A percentile compares a stretch with the other conserved stretches of the same genome.
Evolutionary conservation across 345 rosid genomes (phyloP).

Genomic region (Mercurialis annua): DNA sequence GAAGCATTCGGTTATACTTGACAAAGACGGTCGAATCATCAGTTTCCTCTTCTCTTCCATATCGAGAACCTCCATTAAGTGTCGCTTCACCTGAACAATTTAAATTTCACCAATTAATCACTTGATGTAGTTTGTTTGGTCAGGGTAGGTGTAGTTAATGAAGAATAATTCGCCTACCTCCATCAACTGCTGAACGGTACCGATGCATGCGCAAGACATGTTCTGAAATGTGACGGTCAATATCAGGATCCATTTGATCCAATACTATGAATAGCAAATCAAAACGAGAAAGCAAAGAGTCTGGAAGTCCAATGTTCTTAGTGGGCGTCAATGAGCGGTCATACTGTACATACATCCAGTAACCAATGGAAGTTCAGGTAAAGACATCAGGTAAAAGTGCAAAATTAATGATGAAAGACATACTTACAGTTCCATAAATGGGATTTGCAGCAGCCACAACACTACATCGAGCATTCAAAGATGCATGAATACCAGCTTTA

Average conservation of each 20-base stretch:
- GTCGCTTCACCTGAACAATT: slow-evolving; percentile 51
- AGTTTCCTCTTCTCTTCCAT: slow-evolving; percentile 75
- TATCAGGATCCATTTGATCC: slow-evolving; percentile 99
- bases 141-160: background rate
- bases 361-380: slow-evolving; percentile 11
- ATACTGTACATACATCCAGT: slow-evolving; percentile 54
- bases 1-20: slow-evolving; percentile 83
- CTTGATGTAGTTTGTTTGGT: too few relatives aligned
- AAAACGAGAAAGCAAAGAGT: slow-evolving; percentile 97
- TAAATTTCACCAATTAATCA: slow-evolving; percentile 21
- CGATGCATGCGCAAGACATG: slow-evolving; percentile 99
- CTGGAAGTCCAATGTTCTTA: slow-evolving; percentile 99
- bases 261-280: slow-evolving; percentile 88
- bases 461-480: slow-evolving; percentile 94
- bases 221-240: slow-evolving; percentile 82
- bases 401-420: slow-evolving; percentile 1
- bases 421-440: slow-evolving; percentile 95
- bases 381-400: slow-evolving; percentile 6
- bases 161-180: slow-evolving; percentile 46
- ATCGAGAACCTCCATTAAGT: slow-evolving; percentile 57
- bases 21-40: slow-evolving; percentile 85
- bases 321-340: slow-evolving; percentile 97
- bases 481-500: slow-evolving; percentile 98
- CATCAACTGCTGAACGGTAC: slow-evolving; percentile 62
- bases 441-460: slow-evolving; percentile 99